Evolutionary conservation across 345 rosid genomes (phyloP).

Genomic region (Citrus inodora): DNA sequence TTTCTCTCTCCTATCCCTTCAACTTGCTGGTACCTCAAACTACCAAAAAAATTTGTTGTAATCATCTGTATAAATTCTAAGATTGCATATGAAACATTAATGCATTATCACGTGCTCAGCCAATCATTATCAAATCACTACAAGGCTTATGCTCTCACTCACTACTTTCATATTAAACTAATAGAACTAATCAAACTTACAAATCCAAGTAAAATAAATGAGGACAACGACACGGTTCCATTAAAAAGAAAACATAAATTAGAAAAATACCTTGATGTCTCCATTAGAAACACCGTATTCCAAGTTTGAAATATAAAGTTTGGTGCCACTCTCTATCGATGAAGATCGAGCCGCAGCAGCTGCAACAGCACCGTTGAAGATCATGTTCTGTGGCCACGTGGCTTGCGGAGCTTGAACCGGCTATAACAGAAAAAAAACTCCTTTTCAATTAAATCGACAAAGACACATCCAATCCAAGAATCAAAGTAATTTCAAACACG

Average conservation of each 20-base stretch:
- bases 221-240: background rate
- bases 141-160: background rate
- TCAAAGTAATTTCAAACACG: background rate
- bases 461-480: background rate
- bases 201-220: background rate
- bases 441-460: background rate
- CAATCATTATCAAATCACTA: background rate
- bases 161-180: background rate
- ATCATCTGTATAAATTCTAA: background rate
- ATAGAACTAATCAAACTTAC: background rate
- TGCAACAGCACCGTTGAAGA: constrained; percentile 34
- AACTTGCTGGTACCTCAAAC: background rate
- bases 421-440: constrained; percentile 17
- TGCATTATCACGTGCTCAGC: background rate
- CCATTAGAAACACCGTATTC: constrained; percentile 68
- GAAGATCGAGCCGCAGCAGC: constrained; percentile 33
- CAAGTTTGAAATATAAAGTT: constrained; percentile 62
- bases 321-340: constrained; percentile 57
- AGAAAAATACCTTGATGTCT: constrained; percentile 57
- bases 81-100: background rate
- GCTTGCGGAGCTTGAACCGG: constrained; percentile 48
- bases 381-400: constrained; percentile 57
- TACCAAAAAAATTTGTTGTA: background rate
- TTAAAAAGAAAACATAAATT: background rate
- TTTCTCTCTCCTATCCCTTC: background rate